Evolutionary conservation across 495 filamentous ascomycete genomes (phyloP), one percentile per base, ranked within the genome.

Genomic region (Penicillium salamii): DNA sequence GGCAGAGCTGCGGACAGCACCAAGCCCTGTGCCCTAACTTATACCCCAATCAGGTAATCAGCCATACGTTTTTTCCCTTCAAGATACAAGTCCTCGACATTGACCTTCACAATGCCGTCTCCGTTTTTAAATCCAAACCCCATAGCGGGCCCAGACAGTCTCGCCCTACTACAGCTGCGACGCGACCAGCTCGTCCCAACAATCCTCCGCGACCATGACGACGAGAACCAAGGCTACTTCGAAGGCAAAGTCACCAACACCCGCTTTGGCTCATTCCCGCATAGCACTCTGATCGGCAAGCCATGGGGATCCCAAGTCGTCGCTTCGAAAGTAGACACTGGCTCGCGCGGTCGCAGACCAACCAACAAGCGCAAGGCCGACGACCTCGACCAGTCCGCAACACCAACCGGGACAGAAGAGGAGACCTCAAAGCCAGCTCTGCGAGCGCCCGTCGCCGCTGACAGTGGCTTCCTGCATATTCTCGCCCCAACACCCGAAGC

Each of bases 261-360:
- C 2, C 85, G 91, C 8, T 99, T 95, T 59, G 93, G 93, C 19
- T 92, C 90, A 4, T 99, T 95, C 58, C 93, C 93, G 0, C 92
- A 97, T 69, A 86, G 76, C 39, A 96, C 93, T 1, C 75, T 99
- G 43, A 69, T 93, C 61, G 73, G 79, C 13, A 72, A 90, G 38
- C 86, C 89, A 42, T 97, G 91, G 91, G 93, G 93, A 37, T 87
- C 87, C 5, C 93, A 97, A 61, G 84, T 97, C 21, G 78, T 85
- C 34, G 92, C 93, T 4, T 92, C 88, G n/a, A 79, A 84, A 34
- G 90, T 95, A 39, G 89, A 95, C 65, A 95, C 90, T 1, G 91
- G 91, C 8, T 91, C 88, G 9, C 71, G 89, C 53, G 88, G 86
- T 19, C 76, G 82, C 29, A 81, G 75, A 64, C 35, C 11, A 21